phyloP scores from a whole-genome alignment of 208 protist genomes.

The Herpetomonas tarakana region DNA sequence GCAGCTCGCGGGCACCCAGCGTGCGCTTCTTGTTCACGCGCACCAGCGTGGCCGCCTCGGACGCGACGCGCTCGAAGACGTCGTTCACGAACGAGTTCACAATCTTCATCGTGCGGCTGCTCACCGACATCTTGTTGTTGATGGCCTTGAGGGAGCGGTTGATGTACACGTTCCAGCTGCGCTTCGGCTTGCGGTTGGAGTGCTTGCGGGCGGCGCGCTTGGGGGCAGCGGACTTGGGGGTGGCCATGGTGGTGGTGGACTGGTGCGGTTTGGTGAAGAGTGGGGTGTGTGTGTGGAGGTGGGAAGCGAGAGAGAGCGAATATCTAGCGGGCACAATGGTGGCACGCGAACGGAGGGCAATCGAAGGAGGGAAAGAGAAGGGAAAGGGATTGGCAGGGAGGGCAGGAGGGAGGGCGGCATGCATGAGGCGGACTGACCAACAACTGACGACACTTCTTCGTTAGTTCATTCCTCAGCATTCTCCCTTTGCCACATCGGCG shows the following conservation, averaged over 20 bases:
- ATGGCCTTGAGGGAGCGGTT: slow-evolving; percentile 95
- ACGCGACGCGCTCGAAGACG: slow-evolving; percentile 96
- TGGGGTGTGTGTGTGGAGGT: neutral
- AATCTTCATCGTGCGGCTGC: slow-evolving; percentile 94
- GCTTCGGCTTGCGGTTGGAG: slow-evolving; percentile 70
- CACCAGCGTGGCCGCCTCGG: slow-evolving; percentile 91
- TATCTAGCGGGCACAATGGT: neutral
- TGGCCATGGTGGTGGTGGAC: slow-evolving; percentile 36
- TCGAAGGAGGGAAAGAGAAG: neutral
- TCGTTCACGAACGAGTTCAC: slow-evolving; percentile 98
- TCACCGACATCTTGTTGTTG: slow-evolving; percentile 95
- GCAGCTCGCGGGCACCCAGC: slow-evolving; percentile 94
- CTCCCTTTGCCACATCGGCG: no score
- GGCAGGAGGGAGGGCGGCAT: no score
- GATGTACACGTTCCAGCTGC: slow-evolving; percentile 87
- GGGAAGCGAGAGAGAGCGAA: slow-evolving; percentile 1
- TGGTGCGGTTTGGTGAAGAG: neutral
- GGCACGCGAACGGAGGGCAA: neutral
- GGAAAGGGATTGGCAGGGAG: neutral
- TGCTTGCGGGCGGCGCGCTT: slow-evolving; percentile 23
- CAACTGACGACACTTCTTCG: no score
- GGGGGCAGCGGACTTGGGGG: slow-evolving; percentile 39
- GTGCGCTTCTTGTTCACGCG: slow-evolving; percentile 95
- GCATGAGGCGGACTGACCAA: no score
- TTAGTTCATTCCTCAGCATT: no score